Percentiles rank a stretch among this genome's conserved stretches.
These are phyloP conservation scores for Silene vulgaris DNA, from an alignment of 179 eudicot genomes.

Conservation along the genomic window DNA sequence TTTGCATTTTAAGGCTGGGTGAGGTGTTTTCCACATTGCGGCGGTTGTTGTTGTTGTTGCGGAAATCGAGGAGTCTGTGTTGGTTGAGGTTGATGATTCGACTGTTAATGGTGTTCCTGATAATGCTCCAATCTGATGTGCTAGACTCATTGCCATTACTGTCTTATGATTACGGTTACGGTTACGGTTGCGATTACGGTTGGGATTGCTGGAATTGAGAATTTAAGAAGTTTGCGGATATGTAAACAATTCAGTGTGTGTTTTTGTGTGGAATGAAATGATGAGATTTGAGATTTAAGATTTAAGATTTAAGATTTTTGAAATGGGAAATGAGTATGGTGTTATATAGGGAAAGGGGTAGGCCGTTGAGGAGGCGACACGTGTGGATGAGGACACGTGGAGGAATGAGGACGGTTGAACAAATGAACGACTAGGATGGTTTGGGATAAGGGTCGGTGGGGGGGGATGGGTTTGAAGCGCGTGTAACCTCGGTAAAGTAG, in stretches of 20 bases:
- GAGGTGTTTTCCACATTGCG: constrained; percentile 48
- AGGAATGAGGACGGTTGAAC: not conserved
- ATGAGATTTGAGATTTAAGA: not conserved
- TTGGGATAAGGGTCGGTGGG: constrained; percentile 17
- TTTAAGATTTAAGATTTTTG: constrained; percentile 7
- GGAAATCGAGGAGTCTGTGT: constrained; percentile 1
- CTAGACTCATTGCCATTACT: constrained; percentile 57
- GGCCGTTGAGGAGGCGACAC: constrained; percentile 19
- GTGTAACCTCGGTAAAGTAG: not conserved
- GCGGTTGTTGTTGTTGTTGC: constrained; percentile 32
- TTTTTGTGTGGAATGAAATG: not conserved
- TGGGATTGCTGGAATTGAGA: too few relatives aligned
- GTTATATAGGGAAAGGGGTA: not conserved
- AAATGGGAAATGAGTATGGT: not conserved
- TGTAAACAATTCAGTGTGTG: too few relatives aligned
- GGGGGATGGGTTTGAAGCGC: constrained; percentile 2
- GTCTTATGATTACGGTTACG: too few relatives aligned
- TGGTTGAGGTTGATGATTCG: constrained; percentile 15
- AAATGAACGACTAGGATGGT: constrained; percentile 14
- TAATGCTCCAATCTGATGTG: constrained; percentile 57
- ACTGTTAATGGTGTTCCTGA: constrained; percentile 43
- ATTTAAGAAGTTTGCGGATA: too few relatives aligned
- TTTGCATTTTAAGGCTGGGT: constrained; percentile 24
- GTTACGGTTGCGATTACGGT: too few relatives aligned
- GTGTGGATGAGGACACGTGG: not conserved